phyloP scores from a whole-genome alignment of 805 yeast species.

The Starmerella bacillaris region DNA sequence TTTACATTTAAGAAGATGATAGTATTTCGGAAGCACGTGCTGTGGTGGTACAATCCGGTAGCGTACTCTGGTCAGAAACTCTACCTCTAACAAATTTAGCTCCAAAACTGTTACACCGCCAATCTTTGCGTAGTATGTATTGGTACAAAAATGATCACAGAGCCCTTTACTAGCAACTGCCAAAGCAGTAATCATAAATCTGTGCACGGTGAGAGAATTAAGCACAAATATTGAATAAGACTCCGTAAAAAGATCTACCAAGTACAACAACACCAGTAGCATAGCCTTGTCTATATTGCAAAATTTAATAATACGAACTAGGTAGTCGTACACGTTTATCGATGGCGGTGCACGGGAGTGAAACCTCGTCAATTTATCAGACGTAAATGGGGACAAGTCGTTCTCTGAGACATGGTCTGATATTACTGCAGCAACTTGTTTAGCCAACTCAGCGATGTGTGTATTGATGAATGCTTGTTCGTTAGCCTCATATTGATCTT shows the following conservation, averaged over 20 bases:
- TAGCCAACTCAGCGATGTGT: constrained; percentile 49
- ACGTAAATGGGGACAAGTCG: constrained; percentile 33
- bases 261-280: constrained; percentile 65
- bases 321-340: constrained; percentile 62
- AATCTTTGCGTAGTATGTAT: constrained; percentile 83
- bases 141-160: constrained; percentile 82
- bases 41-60: constrained; percentile 51
- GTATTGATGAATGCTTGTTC: constrained; percentile 37
- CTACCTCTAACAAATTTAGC: constrained; percentile 73
- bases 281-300: constrained; percentile 75
- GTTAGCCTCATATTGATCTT: neutral
- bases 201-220: constrained; percentile 82
- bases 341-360: constrained; percentile 87
- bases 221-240: constrained; percentile 65
- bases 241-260: constrained; percentile 66
- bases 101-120: constrained; percentile 54
- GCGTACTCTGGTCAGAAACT: constrained; percentile 61
- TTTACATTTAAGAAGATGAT: constrained; percentile 20
- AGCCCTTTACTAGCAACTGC: constrained; percentile 60
- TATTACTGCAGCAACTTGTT: constrained; percentile 62
- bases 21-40: constrained; percentile 22
- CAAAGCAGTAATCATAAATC: constrained; percentile 78
- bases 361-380: constrained; percentile 51
- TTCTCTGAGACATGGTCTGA: constrained; percentile 55
- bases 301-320: constrained; percentile 60